Percentiles rank a stretch among this genome's conserved stretches.
Conservation (phyloP, 1,139 yeast species). For the Magnusiomyces clavatus region DNA sequence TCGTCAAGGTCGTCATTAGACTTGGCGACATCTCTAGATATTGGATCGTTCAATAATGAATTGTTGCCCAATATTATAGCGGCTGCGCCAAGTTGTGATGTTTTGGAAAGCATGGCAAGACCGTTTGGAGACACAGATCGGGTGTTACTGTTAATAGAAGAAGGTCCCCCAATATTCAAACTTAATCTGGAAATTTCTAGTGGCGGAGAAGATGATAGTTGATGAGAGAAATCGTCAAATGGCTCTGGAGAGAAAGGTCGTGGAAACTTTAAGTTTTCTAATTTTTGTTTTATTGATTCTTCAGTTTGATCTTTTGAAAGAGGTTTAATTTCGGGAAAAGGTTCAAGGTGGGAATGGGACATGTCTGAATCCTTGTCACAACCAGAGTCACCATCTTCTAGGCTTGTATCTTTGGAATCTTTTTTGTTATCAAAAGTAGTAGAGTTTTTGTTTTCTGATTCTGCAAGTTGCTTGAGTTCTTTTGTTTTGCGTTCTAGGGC, state of each 20-base stretch:
- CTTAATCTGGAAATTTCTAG: constrained; percentile 1
- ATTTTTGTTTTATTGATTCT: too few species aligned
- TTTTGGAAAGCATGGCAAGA: neutral
- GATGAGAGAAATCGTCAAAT: constrained; percentile 1
- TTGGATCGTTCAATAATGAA: neutral
- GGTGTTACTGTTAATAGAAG: neutral
- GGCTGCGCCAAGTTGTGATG: neutral
- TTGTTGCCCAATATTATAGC: neutral
- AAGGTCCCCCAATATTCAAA: neutral
- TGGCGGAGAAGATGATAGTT: constrained; percentile 1
- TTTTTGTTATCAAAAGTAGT: too few species aligned
- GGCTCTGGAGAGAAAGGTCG: constrained; percentile 4
- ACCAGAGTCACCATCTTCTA: too few species aligned
- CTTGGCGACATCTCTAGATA: neutral
- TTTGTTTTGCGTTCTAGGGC: too few species aligned
- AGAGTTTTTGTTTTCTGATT: too few species aligned
- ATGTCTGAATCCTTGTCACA: too few species aligned
- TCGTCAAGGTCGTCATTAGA: neutral
- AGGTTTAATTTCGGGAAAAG: too few species aligned
- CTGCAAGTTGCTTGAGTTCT: too few species aligned
- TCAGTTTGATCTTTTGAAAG: too few species aligned
- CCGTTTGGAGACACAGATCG: neutral
- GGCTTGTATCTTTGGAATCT: too few species aligned
- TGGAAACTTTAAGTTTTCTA: too few species aligned
- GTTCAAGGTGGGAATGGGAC: too few species aligned